Base-by-base conservation (phyloP, 2,329 filamentous ascomycete species). In the Diplocarpon rosae region DNA sequence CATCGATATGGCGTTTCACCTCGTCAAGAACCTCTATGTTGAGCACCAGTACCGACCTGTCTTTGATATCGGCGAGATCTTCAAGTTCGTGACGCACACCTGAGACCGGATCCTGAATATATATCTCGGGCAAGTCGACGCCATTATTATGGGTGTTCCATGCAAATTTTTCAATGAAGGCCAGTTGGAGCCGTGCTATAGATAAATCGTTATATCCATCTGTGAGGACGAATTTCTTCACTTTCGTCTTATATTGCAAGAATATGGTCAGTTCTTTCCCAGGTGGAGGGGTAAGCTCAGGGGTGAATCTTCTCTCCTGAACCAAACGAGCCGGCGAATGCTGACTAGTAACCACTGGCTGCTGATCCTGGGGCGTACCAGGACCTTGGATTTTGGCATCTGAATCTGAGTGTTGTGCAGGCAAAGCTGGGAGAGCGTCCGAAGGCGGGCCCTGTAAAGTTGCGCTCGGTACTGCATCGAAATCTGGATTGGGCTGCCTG, bases 111-210 rank as follows among this genome's bases (percentile, higher is more conserved):
- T 98, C 92, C 63, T 98, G 92, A 13, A 98, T 92, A 62, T 98
- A 95, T 13, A 98, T 96, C 57, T 98, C 92, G 0, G 92, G 92
- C 37, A 98, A 68, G 61, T 98, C 92, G 12, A 80, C 78, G 7
- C 92, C 92, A 57, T 95, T 93, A 49, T 87, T 83, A 56, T 96
- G 89, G 1, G 90, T 95, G 57, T 95, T 96, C 89, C 93, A 98
- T 0, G 90, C 92, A 61, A 98, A 98, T 62, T 95, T 98, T 56
- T 98, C 92, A 56, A 98, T 98, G 57, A 98, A 98, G 1, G 92
- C 90, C 24, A 98, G 73, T 63, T 98, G 90, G 46, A 98, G 66
- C 17, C 89, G 78, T 1, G 88, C 88, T 47, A 95, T 82, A 2
- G 86, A 90, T 10, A 98, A 71, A 50, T 90, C 87, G 28, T 81